A percentile compares a stretch with the other conserved stretches of the same genome.
These are phyloP conservation scores for Citrus australasica DNA, from an alignment of 345 rosid species.

Conservation along the genomic window DNA sequence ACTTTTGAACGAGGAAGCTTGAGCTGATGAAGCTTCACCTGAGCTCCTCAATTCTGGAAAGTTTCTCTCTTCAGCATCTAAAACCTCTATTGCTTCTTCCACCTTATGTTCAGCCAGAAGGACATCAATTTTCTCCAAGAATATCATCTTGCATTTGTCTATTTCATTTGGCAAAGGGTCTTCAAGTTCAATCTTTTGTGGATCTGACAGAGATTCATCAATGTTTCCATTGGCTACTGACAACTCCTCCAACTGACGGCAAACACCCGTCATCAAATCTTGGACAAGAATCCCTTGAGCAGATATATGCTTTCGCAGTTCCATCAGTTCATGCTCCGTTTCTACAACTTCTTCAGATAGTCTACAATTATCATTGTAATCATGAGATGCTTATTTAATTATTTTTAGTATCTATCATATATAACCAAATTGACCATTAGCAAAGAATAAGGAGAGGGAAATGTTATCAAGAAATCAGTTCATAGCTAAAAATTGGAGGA, in stretches of 20 bases:
- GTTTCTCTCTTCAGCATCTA: conserved; percentile 72
- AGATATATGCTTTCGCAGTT: conserved; percentile 82
- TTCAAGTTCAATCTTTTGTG: conserved; percentile 25
- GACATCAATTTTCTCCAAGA: conserved; percentile 68
- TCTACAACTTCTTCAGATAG: conserved; percentile 93
- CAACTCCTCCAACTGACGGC: conserved; percentile 75
- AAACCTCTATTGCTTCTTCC: conserved; percentile 68
- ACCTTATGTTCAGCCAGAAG: conserved; percentile 84
- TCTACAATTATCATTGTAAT: conserved; percentile 40
- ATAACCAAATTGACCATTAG: not conserved
- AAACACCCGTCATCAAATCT: conserved; percentile 81
- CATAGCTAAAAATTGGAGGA: not conserved
- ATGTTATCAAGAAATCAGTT: not conserved
- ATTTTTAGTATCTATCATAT: not conserved
- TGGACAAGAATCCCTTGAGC: conserved; percentile 83
- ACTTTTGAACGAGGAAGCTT: conserved; percentile 45
- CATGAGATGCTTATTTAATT: not conserved
- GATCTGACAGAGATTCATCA: conserved; percentile 35
- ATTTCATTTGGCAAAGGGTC: conserved; percentile 29
- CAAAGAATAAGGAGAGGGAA: not conserved
- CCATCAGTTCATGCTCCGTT: conserved; percentile 87
- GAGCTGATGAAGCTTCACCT: conserved; percentile 42
- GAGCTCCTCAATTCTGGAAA: conserved; percentile 52
- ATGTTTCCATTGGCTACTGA: conserved; percentile 30
- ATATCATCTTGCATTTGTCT: conserved; percentile 32